These are phyloP conservation scores for Mycena floridula DNA, from an alignment of 768 basidiomycete species.

Conservation along the genomic window DNA sequence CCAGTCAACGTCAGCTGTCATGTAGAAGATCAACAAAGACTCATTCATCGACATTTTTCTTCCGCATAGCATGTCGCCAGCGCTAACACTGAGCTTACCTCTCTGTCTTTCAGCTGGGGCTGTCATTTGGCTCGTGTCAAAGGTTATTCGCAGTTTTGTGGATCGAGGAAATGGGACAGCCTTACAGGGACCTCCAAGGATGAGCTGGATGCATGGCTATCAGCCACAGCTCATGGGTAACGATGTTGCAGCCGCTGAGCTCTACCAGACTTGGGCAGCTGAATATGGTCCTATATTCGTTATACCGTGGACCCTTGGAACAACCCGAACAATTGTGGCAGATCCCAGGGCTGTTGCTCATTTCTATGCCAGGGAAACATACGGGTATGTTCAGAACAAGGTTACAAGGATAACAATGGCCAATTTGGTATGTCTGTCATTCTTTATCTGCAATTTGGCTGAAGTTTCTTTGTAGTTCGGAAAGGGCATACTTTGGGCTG, in stretches of 20 bases:
- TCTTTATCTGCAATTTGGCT: background rate
- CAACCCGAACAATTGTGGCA: constrained; percentile 27
- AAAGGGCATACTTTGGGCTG: constrained; percentile 24
- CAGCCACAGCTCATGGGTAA: constrained; percentile 18
- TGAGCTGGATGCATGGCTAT: constrained; percentile 37
- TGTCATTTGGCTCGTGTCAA: too few relatives aligned
- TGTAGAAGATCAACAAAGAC: too few relatives aligned
- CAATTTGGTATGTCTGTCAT: constrained; percentile 24
- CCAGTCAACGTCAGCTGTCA: too few relatives aligned
- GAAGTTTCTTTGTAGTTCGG: constrained; percentile 14
- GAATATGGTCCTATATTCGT: constrained; percentile 42
- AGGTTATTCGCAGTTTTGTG: too few relatives aligned
- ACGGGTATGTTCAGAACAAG: constrained; percentile 35
- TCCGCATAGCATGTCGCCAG: too few relatives aligned
- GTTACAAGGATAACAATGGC: constrained; percentile 29
- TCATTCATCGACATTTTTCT: too few relatives aligned
- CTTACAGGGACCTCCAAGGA: constrained; percentile 39
- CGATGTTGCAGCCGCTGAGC: constrained; percentile 19
- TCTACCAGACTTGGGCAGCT: constrained; percentile 41
- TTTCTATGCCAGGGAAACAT: constrained; percentile 44
- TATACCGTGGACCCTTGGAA: constrained; percentile 31
- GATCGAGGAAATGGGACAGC: too few relatives aligned
- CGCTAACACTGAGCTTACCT: too few relatives aligned
- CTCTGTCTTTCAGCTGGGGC: too few relatives aligned
- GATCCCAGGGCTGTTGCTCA: constrained; percentile 49